phyloP scores from a whole-genome alignment of 139 green algal species.

The Chlorella sp. region DNA sequence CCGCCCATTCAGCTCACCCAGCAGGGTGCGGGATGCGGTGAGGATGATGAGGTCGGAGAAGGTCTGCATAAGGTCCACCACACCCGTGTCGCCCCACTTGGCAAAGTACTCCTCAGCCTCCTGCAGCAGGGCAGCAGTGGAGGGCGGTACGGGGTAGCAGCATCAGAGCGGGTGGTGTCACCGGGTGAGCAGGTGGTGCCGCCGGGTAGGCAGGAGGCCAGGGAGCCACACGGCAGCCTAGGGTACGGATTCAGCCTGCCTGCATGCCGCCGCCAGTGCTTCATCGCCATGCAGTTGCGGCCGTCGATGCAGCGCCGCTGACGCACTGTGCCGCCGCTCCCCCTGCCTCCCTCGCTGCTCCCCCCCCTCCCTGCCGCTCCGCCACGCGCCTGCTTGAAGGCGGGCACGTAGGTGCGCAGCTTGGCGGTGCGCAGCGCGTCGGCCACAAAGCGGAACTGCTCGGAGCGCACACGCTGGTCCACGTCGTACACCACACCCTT shows the following conservation, averaged over 20 bases:
- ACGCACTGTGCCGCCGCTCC: too few species aligned
- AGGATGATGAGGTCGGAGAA: constrained; percentile 94
- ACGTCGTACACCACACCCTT: constrained; percentile 98
- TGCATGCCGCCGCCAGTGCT: too few species aligned
- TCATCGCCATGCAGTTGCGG: too few species aligned
- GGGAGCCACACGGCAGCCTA: too few species aligned
- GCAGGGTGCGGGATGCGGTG: constrained; percentile 91
- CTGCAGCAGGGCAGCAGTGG: not conserved
- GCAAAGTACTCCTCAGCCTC: constrained; percentile 83
- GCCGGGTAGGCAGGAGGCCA: too few species aligned
- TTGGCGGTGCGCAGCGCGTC: constrained; percentile 90
- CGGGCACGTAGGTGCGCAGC: constrained; percentile 90
- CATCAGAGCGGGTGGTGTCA: too few species aligned
- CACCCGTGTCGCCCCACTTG: constrained; percentile 88
- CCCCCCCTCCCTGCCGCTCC: not conserved
- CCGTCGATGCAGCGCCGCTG: too few species aligned
- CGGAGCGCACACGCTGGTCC: constrained; percentile 87
- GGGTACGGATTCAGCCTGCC: too few species aligned
- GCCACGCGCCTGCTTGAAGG: constrained; percentile 82
- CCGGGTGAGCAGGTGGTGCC: too few species aligned
- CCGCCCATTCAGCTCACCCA: constrained; percentile 61
- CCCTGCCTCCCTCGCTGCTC: too few species aligned
- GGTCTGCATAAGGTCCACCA: constrained; percentile 91
- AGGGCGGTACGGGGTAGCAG: not conserved
- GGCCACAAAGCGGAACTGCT: constrained; percentile 98